Percentiles rank a stretch among this genome's conserved stretches.
Conservation (phyloP, 1,284 basidiomycete genomes). For the Trichosporon sp. region DNA sequence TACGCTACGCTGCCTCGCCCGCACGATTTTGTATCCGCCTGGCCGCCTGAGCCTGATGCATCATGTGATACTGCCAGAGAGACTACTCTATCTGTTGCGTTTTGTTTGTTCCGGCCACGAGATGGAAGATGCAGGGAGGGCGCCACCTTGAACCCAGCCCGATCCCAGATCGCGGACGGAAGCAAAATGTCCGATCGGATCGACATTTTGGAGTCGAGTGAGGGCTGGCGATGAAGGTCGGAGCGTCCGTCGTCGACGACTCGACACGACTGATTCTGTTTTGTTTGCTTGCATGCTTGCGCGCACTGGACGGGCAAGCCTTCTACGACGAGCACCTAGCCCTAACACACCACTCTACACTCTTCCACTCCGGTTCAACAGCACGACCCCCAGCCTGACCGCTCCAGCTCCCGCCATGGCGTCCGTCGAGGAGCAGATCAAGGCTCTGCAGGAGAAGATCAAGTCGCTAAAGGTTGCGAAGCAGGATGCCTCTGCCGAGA, state of each 20-base stretch:
- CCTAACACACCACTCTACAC: not conserved
- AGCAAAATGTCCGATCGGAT: constrained; percentile 8
- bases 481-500: constrained; percentile 42
- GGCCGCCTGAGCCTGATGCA: not conserved
- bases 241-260: not conserved
- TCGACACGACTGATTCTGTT: not conserved
- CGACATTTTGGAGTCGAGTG: constrained; percentile 11
- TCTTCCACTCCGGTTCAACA: not conserved
- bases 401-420: constrained; percentile 5
- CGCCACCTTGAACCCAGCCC: too few relatives aligned
- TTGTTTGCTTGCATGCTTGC: constrained; percentile 15
- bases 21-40: not conserved
- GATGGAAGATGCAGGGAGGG: too few relatives aligned
- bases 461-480: constrained; percentile 45
- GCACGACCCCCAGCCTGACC: not conserved
- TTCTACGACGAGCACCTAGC: not conserved
- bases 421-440: constrained; percentile 32
- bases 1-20: too few relatives aligned
- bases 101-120: too few relatives aligned
- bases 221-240: not conserved
- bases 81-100: too few relatives aligned
- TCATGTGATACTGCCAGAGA: not conserved
- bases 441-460: constrained; percentile 41
- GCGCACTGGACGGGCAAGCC: constrained; percentile 7
- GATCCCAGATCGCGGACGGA: constrained; percentile 9